Base-by-base conservation (phyloP, 2,329 filamentous ascomycete species). In the Celoporthe dispersa region DNA sequence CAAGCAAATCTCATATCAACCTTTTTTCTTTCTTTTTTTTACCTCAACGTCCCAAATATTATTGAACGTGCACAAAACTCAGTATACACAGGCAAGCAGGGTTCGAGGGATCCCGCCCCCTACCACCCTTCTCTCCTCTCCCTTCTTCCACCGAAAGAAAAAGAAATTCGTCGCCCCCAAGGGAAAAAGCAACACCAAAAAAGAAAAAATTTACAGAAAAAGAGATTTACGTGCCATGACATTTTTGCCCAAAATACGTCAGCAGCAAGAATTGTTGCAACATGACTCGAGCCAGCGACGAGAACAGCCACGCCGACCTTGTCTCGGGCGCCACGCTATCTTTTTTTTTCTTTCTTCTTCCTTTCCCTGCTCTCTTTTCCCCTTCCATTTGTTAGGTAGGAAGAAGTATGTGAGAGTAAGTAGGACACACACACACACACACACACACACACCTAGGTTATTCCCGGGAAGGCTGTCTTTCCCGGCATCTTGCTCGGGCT, bases 201-300 rank as follows among this genome's bases (percentile, higher is more conserved):
- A 70, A 14, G 16, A 35, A 51, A 22, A 33, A 35, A 22, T n/a
- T 33, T 22, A 25, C 61, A 8, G n/a, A n/a, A n/a, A n/a, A 48
- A 48, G 44, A 48, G 44, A 48, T 48, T 48, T 48, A n/a, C 44
- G 8, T 8, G 6, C 39, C 37, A 63, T n/a, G 11, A n/a, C 37
- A 41, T 61, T n/a, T 53, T 19, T 44, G 28, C 16, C 37, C 51
- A 33, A 62, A 64, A 33, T 22, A 64, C 60, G 25, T 63, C 41
- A 60, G 33, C 39, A 66, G 22, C 53, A 41, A 63, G 48, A 11
- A 37, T 48, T 63, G 66, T 61, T 48, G 55, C 61, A 66, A 68
- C 69, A 70, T 68, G 69, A 70, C 69, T 70, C 69, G 39, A 55
- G 48, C 35, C 69, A 51, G 31, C 39, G 53, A 57, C 51, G 51